Conservation (phyloP, 306 rosid genomes). For the Glycine latifolia region DNA sequence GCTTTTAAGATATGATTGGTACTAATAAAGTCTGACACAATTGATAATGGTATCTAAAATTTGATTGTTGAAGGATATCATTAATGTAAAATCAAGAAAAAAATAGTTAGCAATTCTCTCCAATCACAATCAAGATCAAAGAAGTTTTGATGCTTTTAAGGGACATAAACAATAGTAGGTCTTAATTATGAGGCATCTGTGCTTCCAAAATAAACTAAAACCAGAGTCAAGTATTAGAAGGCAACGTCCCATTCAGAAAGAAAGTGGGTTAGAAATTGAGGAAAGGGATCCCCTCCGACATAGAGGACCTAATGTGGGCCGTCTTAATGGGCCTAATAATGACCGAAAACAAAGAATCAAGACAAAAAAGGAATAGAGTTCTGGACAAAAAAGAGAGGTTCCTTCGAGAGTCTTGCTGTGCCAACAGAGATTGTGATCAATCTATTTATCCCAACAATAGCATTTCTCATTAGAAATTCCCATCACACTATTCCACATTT, state of each 20-base stretch:
- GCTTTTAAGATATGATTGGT: no score
- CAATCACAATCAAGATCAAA: constrained; percentile 13
- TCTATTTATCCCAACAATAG: not conserved
- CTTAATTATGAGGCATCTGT: not conserved
- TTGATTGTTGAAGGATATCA: not conserved
- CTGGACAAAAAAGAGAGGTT: not conserved
- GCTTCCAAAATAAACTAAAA: constrained; percentile 2
- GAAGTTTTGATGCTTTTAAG: not conserved
- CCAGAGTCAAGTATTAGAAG: constrained; percentile 1
- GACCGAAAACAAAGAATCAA: constrained; percentile 9
- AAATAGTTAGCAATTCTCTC: not conserved
- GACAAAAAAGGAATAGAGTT: not conserved
- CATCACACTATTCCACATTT: not conserved
- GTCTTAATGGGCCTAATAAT: constrained; percentile 33
- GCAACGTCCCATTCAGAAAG: constrained; percentile 2
- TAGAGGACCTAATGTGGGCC: constrained; percentile 33
- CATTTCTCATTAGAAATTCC: not conserved
- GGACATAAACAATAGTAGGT: not conserved
- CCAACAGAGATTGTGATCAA: not conserved
- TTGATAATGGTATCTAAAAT: not conserved
- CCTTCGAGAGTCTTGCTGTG: not conserved
- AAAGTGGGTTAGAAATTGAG: constrained; percentile 10
- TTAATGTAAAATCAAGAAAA: no score
- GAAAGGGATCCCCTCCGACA: constrained; percentile 35
- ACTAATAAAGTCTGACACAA: not conserved